These are phyloP conservation scores for Verticillium klebahnii DNA, from an alignment of 2,329 filamentous ascomycete species.

Conservation along the genomic window DNA sequence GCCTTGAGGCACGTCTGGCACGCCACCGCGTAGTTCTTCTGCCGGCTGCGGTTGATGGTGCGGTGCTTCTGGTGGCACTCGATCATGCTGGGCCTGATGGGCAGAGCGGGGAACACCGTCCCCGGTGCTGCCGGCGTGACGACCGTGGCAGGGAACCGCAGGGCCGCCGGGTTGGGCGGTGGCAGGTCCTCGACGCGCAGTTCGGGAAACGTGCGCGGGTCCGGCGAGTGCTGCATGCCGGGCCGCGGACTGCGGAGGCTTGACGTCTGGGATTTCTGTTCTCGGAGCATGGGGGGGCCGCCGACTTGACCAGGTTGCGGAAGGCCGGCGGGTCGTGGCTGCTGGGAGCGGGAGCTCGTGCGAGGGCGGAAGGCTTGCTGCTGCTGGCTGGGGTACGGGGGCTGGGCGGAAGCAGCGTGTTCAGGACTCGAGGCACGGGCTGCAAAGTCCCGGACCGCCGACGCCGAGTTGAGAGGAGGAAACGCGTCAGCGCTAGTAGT, in stretches of 20 bases:
- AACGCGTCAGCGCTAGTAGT: slow-evolving; percentile 17
- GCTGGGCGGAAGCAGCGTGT: slow-evolving; percentile 15
- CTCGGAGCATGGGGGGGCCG: neutral
- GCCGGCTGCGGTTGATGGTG: slow-evolving; percentile 42
- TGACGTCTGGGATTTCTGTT: neutral
- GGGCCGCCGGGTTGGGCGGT: slow-evolving; percentile 28
- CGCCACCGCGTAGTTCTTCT: slow-evolving; percentile 44
- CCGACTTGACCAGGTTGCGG: neutral
- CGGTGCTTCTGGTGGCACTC: slow-evolving; percentile 43
- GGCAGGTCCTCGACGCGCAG: slow-evolving; percentile 25
- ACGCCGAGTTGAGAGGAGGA: slow-evolving; percentile 10
- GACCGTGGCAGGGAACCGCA: slow-evolving; percentile 31
- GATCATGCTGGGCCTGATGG: slow-evolving; percentile 39
- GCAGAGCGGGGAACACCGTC: slow-evolving; percentile 34
- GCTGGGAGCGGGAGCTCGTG: neutral
- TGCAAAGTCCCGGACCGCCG: slow-evolving; percentile 8
- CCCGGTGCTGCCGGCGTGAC: slow-evolving; percentile 22
- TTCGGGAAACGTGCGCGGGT: slow-evolving; percentile 22
- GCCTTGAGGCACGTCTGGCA: slow-evolving; percentile 48
- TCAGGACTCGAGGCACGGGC: slow-evolving; percentile 12
- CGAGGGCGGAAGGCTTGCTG: neutral
- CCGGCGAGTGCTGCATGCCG: neutral
- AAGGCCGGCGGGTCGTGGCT: slow-evolving; percentile 3
- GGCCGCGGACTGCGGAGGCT: neutral
- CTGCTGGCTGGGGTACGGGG: slow-evolving; percentile 18